Conservation (phyloP, 306 rosid species). For the Cercis canadensis region DNA sequence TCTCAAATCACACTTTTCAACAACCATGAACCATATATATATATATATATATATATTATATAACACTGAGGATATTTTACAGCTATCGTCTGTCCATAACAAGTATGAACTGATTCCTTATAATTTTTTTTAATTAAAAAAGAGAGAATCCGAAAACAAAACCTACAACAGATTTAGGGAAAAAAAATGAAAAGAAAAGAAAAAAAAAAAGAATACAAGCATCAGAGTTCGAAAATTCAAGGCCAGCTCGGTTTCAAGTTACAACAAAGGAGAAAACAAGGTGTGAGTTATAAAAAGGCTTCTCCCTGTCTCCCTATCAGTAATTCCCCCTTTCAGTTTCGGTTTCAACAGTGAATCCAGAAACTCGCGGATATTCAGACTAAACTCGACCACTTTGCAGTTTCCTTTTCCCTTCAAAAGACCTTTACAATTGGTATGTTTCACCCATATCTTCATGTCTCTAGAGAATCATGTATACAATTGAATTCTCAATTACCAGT, state of each 20-base stretch:
- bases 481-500: background rate
- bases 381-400: background rate
- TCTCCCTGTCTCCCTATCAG: background rate
- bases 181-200: too few species aligned
- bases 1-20: too few species aligned
- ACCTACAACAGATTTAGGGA: too few species aligned
- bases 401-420: background rate
- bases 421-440: constrained; percentile 14
- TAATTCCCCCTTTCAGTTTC: background rate
- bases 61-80: too few species aligned
- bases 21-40: too few species aligned
- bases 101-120: too few species aligned
- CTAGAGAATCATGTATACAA: background rate
- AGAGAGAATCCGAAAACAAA: too few species aligned
- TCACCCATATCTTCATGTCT: background rate
- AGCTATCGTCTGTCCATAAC: too few species aligned
- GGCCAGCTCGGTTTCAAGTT: background rate
- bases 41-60: too few species aligned
- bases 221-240: background rate
- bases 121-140: background rate
- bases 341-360: background rate
- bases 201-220: too few species aligned
- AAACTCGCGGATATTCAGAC: background rate
- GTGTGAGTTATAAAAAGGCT: background rate
- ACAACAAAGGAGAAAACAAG: background rate